A percentile compares a stretch with the other conserved stretches of the same genome.
Conservation (phyloP, 2,329 filamentous ascomycete genomes). For the Hypoxylon sp. region DNA sequence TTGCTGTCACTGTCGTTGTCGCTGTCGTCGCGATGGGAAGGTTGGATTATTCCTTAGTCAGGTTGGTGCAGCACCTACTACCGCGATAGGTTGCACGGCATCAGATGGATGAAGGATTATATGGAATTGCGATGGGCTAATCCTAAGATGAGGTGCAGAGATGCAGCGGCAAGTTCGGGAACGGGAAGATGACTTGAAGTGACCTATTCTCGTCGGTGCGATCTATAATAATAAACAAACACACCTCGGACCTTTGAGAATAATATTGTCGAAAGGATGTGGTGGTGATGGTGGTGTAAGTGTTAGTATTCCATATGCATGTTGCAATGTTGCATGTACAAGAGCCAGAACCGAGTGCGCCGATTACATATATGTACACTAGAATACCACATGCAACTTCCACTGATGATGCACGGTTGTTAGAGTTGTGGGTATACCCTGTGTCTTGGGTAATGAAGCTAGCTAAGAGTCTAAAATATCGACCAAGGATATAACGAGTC, state of each 20-base stretch:
- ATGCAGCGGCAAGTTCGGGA: conserved; percentile 17
- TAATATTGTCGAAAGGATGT: conserved; percentile 7
- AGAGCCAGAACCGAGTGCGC: conserved; percentile 27
- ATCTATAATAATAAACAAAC: conserved; percentile 17
- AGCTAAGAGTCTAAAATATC: conserved; percentile 31
- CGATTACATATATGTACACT: conserved; percentile 16
- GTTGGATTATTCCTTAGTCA: conserved; percentile 40
- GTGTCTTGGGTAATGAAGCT: conserved; percentile 34
- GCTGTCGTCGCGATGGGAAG: conserved; percentile 23
- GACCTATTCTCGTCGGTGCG: conserved; percentile 4
- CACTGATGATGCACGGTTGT: conserved; percentile 23
- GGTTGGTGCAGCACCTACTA: conserved; percentile 40
- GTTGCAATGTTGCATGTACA: conserved; percentile 9
- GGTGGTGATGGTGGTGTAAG: conserved; percentile 10
- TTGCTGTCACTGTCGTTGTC: conserved; percentile 12
- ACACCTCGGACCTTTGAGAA: neutral
- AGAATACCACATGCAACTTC: conserved; percentile 7
- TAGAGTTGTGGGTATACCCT: conserved; percentile 36
- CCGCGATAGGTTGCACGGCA: conserved; percentile 36
- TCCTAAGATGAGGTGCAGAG: conserved; percentile 19
- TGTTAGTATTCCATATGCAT: conserved; percentile 9
- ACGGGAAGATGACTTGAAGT: conserved; percentile 2
- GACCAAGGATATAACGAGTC: conserved; percentile 31
- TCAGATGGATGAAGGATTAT: conserved; percentile 31
- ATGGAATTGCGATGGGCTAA: conserved; percentile 31